These are phyloP conservation scores for Ophiostoma tasmaniense DNA, from an alignment of 2,329 filamentous ascomycete genomes.

Conservation along the genomic window DNA sequence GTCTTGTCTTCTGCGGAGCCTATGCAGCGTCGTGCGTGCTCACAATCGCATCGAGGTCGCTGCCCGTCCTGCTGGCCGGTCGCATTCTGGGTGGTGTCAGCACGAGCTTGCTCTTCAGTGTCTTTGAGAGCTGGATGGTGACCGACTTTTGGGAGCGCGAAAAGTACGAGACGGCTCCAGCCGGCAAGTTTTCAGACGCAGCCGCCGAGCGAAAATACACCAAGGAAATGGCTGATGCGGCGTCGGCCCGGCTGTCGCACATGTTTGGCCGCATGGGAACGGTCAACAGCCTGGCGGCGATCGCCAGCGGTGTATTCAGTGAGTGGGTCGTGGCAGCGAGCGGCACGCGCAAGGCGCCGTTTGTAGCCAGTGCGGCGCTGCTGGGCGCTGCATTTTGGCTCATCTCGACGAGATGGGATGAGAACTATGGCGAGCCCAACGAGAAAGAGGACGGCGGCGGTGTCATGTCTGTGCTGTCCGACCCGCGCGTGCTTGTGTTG, in stretches of 20 bases:
- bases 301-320: constrained; percentile 42
- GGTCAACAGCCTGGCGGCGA: constrained; percentile 47
- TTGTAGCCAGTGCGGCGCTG: constrained; percentile 33
- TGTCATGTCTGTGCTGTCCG: constrained; percentile 22
- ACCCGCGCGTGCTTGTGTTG: constrained; percentile 42
- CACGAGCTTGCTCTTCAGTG: constrained; percentile 49
- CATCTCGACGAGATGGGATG: constrained; percentile 41
- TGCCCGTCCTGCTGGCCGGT: constrained; percentile 41
- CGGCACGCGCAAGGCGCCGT: constrained; percentile 43
- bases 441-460: constrained; percentile 13
- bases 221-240: constrained; percentile 22
- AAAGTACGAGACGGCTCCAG: constrained; percentile 23
- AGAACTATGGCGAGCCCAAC: constrained; percentile 39
- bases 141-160: constrained; percentile 41
- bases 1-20: constrained; percentile 45
- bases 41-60: constrained; percentile 24
- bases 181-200: background rate
- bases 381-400: constrained; percentile 35
- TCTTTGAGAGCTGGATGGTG: constrained; percentile 55
- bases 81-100: constrained; percentile 46
- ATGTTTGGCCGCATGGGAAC: constrained; percentile 45
- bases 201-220: background rate
- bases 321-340: constrained; percentile 40
- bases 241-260: constrained; percentile 32
- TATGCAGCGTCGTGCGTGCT: constrained; percentile 45